Conservation (phyloP, 2,329 filamentous ascomycete genomes). For the Lasiodiplodia citricola region DNA sequence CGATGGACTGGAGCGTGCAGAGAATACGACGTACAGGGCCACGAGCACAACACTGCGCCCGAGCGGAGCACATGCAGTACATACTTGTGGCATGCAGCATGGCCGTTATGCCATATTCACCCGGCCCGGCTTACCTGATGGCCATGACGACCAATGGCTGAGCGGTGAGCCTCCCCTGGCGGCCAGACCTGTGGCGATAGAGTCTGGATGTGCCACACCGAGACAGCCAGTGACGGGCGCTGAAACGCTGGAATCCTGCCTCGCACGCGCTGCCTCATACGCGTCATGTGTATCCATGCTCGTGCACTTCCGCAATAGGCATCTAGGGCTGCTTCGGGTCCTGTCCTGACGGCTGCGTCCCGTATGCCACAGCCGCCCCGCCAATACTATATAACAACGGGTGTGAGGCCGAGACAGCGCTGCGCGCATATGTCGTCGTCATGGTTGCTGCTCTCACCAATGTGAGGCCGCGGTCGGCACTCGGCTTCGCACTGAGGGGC, state of each 20-base stretch:
- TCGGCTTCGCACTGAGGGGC: background rate
- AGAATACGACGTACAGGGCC: background rate
- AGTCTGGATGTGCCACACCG: background rate
- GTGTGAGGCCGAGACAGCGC: background rate
- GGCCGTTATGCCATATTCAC: conserved; percentile 7
- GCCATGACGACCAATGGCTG: background rate
- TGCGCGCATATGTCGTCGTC: background rate
- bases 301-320: conserved; percentile 9
- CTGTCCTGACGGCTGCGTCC: background rate
- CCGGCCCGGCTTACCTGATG: background rate
- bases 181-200: conserved; percentile 2
- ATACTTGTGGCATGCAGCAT: background rate
- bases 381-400: background rate
- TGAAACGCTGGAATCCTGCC: background rate
- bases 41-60: conserved; percentile 3
- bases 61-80: background rate
- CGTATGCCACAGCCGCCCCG: conserved; percentile 2
- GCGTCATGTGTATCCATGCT: background rate
- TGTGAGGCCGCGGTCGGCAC: background rate
- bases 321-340: background rate
- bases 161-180: background rate
- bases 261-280: background rate
- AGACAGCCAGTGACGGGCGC: conserved; percentile 10
- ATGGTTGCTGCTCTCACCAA: background rate
- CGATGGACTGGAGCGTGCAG: background rate